Percentiles rank a stretch among this genome's conserved stretches.
Conservation (phyloP, 345 rosid species). For the Rhodomyrtus tomentosa region DNA sequence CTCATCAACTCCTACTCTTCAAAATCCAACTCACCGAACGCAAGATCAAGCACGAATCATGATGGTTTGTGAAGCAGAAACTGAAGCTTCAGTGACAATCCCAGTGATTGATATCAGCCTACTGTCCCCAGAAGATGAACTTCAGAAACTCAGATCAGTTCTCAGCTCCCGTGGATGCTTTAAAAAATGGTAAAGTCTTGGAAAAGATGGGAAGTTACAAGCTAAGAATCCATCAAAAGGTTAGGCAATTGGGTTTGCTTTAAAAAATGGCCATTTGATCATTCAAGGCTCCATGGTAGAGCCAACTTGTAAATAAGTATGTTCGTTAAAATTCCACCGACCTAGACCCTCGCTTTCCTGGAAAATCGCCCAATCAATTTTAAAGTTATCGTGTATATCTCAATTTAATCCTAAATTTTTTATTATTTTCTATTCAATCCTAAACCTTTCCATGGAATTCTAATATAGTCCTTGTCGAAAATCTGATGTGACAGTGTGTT, state of each 20-base stretch:
- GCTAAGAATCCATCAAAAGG: slow-evolving; percentile 8
- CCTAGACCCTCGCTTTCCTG: too few relatives aligned
- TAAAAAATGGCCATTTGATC: neutral
- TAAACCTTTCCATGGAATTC: too few relatives aligned
- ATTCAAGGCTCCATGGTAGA: neutral
- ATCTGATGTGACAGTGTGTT: too few relatives aligned
- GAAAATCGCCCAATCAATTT: too few relatives aligned
- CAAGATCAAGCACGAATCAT: neutral
- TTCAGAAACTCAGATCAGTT: slow-evolving; percentile 17
- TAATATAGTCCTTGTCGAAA: too few relatives aligned
- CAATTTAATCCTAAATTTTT: too few relatives aligned
- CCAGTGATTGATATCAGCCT: slow-evolving; percentile 17
- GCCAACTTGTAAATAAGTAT: too few relatives aligned
- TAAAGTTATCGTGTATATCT: too few relatives aligned
- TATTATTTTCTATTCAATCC: too few relatives aligned
- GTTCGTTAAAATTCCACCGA: too few relatives aligned
- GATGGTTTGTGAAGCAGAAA: neutral
- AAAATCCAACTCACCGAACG: neutral
- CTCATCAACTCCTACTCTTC: neutral
- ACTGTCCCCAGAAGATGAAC: slow-evolving; percentile 1
- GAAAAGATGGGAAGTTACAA: too few relatives aligned
- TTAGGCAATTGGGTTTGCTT: neutral
- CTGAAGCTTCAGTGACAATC: neutral
- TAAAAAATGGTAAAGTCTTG: too few relatives aligned
- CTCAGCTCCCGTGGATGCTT: slow-evolving; percentile 29